Conservation (phyloP, 805 yeast species). For the Wickerhamomyces hampshirensis region DNA sequence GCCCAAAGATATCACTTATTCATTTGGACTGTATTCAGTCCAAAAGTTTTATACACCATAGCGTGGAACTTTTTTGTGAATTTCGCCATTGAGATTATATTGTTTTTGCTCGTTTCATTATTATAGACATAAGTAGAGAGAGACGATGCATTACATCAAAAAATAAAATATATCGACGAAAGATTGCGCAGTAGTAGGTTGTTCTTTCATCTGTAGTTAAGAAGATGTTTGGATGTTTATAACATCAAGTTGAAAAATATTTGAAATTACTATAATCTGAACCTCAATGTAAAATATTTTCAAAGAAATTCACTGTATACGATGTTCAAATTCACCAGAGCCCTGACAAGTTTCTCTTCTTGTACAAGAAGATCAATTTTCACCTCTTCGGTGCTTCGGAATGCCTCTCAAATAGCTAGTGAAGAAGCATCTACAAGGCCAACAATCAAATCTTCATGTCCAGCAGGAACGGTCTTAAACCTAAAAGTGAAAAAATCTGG, state of each 20-base stretch:
- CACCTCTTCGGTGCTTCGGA: constrained; percentile 12
- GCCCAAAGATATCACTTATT: constrained; percentile 79
- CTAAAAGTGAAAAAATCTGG: constrained; percentile 73
- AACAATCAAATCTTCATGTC: constrained; percentile 42
- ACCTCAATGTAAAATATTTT: too few species aligned
- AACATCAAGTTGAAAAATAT: constrained; percentile 6
- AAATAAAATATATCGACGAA: too few species aligned
- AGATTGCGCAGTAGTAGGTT: too few species aligned
- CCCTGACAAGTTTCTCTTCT: background rate
- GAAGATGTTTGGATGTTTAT: background rate
- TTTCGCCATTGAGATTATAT: constrained; percentile 24
- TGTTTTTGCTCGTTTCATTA: constrained; percentile 5
- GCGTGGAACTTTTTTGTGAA: constrained; percentile 64
- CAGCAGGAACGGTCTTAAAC: constrained; percentile 69
- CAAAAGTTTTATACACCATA: constrained; percentile 75
- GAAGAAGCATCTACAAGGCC: constrained; percentile 2
- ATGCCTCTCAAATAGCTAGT: constrained; percentile 7
- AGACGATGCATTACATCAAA: too few species aligned
- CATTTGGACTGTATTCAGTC: constrained; percentile 97
- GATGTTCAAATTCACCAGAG: constrained; percentile 10
- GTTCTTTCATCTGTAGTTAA: background rate
- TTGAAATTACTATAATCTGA: too few species aligned
- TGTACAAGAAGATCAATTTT: constrained; percentile 11
- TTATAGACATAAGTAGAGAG: background rate
- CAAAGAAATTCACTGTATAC: too few species aligned